phyloP scores from a whole-genome alignment of 345 rosid species.

The Heritiera littoralis region DNA sequence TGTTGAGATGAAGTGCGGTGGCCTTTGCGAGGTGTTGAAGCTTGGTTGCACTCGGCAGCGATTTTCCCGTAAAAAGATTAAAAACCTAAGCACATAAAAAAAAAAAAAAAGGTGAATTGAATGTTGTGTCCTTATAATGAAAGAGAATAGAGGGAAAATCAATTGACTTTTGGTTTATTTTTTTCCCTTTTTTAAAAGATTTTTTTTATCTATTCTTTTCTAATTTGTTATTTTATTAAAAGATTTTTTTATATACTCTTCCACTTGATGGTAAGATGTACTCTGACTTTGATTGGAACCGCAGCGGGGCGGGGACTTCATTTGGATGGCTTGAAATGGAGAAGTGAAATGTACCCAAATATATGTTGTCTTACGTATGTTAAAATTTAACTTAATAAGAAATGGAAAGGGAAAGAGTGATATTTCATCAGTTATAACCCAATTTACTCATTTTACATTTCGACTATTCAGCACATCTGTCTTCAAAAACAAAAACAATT shows the following conservation, averaged over 20 bases:
- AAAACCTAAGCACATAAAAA: background rate
- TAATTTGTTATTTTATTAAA: no score
- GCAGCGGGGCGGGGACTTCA: no score
- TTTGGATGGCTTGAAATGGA: no score
- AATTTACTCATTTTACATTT: no score
- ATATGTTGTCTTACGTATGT: no score
- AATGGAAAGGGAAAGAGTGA: background rate
- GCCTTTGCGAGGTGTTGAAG: slow-evolving; percentile 32
- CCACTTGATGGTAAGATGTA: no score
- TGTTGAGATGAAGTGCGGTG: slow-evolving; percentile 28
- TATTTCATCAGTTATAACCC: no score
- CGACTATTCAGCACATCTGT: background rate
- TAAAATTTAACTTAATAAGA: no score
- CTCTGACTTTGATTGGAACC: no score
- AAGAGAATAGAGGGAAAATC: background rate
- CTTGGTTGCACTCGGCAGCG: slow-evolving; percentile 41
- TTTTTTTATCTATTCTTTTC: background rate
- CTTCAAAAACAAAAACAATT: background rate
- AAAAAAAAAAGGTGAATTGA: background rate
- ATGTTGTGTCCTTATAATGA: background rate
- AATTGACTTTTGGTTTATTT: background rate
- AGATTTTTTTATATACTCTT: background rate
- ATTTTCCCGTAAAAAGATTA: slow-evolving; percentile 48
- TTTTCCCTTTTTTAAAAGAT: no score
- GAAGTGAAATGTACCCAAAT: no score